Evolutionary conservation across 75 land plant genomes (phyloP), one percentile per base, ranked within the genome.

Genomic region (Pinus taeda): DNA sequence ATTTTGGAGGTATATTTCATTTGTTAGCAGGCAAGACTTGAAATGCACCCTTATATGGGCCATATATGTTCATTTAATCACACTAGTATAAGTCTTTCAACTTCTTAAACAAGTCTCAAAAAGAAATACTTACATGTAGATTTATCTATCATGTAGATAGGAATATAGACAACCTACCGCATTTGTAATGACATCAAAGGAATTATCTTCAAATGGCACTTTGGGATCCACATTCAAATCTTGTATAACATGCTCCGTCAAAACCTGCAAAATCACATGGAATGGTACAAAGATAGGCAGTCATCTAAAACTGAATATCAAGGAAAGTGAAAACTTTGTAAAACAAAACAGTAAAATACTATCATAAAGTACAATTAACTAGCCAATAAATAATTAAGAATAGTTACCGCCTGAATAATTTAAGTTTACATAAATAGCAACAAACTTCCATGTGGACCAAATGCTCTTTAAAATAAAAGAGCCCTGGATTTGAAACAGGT

Each of bases 121-220:
- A 11, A 69, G n/a, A 69, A 20, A 9, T 2, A 69, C 15, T 15
- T 65, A 37, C 42, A 20, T 69, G 49, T 69, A 12, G 36, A 69
- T n/a, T 12, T 69, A 69, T 39, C 53, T 69, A 36, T 42, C 20
- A 39, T 42, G n/a, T 24, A 74, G 9, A 24, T 55, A 2, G 26
- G 26, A 17, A 57, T 15, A 74, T 15, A 3, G 5, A 20, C 55
- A 15, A 78, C 84, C 78, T 85, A 95, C 98, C 89, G 88, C 97
- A 87, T 95, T 97, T 12, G 99, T 97, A 62, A 94, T 97, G 36
- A 97, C 87, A 75, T 95, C 98, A 84, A 97, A 92, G 20, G 91
- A 80, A 70, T 88, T 87, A 74, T 93, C 98, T 64, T 90, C 95
- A 77, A 90, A 92, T 39, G 98, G 98, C 76, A 97, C 92, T 33